Evolutionary conservation across 1,139 yeast genomes (phyloP).

Genomic region (Kodamaea ohmeri): DNA sequence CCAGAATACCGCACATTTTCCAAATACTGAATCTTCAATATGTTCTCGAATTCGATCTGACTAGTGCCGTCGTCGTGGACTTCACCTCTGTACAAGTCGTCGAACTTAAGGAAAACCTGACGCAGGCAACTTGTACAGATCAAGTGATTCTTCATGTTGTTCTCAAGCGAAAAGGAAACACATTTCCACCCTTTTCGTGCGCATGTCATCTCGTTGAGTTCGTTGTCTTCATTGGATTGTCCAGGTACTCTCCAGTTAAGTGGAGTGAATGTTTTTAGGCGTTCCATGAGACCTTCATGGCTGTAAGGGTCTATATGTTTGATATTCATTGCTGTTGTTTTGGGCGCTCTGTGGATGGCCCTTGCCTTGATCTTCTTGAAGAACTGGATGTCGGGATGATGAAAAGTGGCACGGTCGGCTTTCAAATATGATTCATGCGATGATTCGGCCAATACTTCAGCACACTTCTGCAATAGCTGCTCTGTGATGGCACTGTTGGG

Average conservation of each 20-base stretch:
- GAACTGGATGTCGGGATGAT: conserved; percentile 42
- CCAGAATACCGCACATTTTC: conserved; percentile 24
- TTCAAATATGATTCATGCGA: conserved; percentile 17
- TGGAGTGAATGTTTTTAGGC: conserved; percentile 32
- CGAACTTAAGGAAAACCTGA: conserved; percentile 25
- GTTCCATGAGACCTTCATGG: conserved; percentile 24
- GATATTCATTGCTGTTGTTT: conserved; percentile 16
- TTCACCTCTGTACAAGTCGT: not conserved
- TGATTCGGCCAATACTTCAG: conserved; percentile 26
- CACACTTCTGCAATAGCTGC: conserved; percentile 30
- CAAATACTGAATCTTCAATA: conserved; percentile 26
- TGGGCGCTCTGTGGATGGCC: conserved; percentile 35
- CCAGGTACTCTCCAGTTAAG: conserved; percentile 38
- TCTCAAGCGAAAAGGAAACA: conserved; percentile 24
- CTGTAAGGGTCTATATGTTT: conserved; percentile 30
- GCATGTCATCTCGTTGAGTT: conserved; percentile 35
- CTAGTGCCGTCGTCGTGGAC: conserved; percentile 12
- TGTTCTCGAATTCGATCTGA: conserved; percentile 20
- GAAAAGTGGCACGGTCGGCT: not conserved
- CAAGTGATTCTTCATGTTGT: conserved; percentile 29
- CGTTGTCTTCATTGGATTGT: conserved; percentile 7
- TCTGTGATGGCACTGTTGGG: conserved; percentile 26
- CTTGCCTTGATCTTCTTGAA: conserved; percentile 35
- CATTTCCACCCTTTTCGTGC: conserved; percentile 46
- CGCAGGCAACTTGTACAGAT: conserved; percentile 35